Evolutionary conservation across 768 basidiomycete genomes (phyloP), one percentile per base, ranked within the genome.

Genomic region (Pleurotus salmoneostramineus): DNA sequence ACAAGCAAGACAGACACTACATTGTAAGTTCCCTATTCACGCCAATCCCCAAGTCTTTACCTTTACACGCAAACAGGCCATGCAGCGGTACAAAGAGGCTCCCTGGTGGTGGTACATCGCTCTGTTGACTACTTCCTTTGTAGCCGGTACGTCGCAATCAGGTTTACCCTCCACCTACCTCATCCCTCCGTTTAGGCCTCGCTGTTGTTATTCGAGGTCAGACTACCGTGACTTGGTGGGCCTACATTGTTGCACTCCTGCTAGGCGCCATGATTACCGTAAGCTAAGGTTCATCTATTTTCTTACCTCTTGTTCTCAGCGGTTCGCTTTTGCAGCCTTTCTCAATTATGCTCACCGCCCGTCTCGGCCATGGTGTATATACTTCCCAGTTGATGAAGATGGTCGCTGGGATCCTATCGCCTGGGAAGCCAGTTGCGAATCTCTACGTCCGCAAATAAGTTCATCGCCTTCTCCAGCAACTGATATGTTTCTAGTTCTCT

Each of bases 371-470:
- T 61, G 84, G 83, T 12, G 71, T 87, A 46, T 77, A 77, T 3
- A 86, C 84, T 4, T 80, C 78, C 59, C 80, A 83, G 63, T 65
- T 87, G 56, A 83, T 85, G 79, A 83, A 84, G 69, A 85, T 87
- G 83, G 77, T 84, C 11, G 83, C 80, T 7, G 82, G 82, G 14
- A 78, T 77, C 1, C 69, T 85, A 5, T 81, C 82, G 62, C 83
- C 85, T 7, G 86, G 86, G 43, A 77, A 79, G 47, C 85, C 86
- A 0, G 82, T 87, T 5, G 86, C 85, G 1, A 89, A 88, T 67
- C 80, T 88, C 59, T 88, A 88, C 64, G 83, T 86, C 49, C 49
- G 76, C 66, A 0, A 17, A n/a, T 11, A 8, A 45, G 35, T 7
- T 21, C 8, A 14, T 46, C 15, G 5, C 31, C 10, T 33, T 33